Evolutionary conservation across 768 basidiomycete species (phyloP).

Genomic region (Gloeostereum incarnatum): DNA sequence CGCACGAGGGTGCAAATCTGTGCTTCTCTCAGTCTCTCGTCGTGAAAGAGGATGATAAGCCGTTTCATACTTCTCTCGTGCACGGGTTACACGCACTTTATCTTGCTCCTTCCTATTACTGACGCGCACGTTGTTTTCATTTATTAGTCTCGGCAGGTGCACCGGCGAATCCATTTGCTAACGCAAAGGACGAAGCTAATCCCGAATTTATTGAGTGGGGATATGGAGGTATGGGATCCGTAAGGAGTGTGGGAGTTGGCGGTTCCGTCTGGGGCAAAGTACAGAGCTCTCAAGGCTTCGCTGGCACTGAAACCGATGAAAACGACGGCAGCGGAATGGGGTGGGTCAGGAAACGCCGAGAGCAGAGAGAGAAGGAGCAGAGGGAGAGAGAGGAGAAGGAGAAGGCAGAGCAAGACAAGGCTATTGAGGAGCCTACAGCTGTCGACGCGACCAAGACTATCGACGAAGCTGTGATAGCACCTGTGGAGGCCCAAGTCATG

Average conservation of each 20-base stretch:
- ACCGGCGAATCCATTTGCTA: conserved; percentile 53
- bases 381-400: conserved; percentile 34
- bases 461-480: not conserved
- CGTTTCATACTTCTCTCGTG: not conserved
- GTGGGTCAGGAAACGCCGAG: conserved; percentile 64
- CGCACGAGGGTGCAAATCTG: too few species aligned
- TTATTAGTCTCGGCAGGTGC: conserved; percentile 5
- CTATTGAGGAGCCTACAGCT: conserved; percentile 10
- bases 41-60: too few species aligned
- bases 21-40: too few species aligned
- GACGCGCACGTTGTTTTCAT: conserved; percentile 8
- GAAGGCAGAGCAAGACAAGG: conserved; percentile 12
- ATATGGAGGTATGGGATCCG: conserved; percentile 76
- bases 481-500: not conserved
- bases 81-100: not conserved
- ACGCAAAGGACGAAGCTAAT: conserved; percentile 48
- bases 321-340: conserved; percentile 85
- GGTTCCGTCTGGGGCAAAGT: conserved; percentile 24
- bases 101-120: not conserved
- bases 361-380: conserved; percentile 43
- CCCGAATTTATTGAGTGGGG: conserved; percentile 93
- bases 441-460: conserved; percentile 6
- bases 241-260: conserved; percentile 29
- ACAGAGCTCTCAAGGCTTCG: conserved; percentile 16
- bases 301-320: conserved; percentile 32